Evolutionary conservation across 441 rosid species (phyloP).

Genomic region (Melastoma candidum): DNA sequence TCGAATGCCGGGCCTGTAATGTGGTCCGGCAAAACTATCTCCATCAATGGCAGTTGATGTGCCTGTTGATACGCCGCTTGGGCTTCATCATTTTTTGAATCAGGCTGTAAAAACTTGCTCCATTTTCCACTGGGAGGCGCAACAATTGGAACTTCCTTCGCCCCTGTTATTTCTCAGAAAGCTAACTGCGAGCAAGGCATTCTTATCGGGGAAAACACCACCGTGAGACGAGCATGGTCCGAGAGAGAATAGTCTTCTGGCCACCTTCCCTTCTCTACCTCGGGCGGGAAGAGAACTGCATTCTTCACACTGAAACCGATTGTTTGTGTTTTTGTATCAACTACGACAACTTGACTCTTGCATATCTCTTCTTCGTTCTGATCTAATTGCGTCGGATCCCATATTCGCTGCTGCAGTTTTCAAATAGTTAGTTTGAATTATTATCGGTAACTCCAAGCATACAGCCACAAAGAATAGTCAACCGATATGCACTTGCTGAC

Average conservation of each 20-base stretch:
- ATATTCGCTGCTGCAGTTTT: conserved; percentile 59
- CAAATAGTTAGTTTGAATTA: too few species aligned
- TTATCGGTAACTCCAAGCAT: too few species aligned
- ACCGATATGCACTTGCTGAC: too few species aligned
- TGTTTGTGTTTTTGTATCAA: conserved; percentile 32
- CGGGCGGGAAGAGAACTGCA: conserved; percentile 89
- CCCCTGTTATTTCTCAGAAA: conserved; percentile 11
- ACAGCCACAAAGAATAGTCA: too few species aligned
- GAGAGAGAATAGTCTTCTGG: conserved; percentile 86
- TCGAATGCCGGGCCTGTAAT: too few species aligned
- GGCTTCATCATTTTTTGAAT: too few species aligned
- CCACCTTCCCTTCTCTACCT: conserved; percentile 91
- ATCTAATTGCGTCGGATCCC: conserved; percentile 52
- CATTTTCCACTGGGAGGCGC: too few species aligned
- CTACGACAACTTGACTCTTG: conserved; percentile 25
- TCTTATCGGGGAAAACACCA: conserved; percentile 81
- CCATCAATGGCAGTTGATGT: too few species aligned
- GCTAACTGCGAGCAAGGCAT: conserved; percentile 58
- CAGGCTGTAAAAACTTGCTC: too few species aligned
- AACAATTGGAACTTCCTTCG: too few species aligned
- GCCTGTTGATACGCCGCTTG: too few species aligned
- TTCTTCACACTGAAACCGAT: conserved; percentile 86
- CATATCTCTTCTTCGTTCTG: conserved; percentile 23
- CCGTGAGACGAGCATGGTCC: conserved; percentile 86
- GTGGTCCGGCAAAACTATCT: too few species aligned